Base-by-base conservation (phyloP, 768 basidiomycete species). In the Harrya chromipes region DNA sequence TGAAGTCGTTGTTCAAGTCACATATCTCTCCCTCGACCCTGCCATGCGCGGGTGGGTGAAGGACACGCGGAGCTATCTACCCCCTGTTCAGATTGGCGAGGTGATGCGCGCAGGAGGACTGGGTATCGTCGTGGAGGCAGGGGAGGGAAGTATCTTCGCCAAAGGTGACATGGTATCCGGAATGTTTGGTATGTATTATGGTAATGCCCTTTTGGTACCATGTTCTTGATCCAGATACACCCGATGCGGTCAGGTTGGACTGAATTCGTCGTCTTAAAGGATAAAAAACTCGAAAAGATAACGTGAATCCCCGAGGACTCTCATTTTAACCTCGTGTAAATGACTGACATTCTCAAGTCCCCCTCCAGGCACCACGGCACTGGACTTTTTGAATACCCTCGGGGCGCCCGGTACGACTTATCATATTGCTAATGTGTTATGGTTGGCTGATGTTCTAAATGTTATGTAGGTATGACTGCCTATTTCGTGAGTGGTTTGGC, bases 11-110 rank as follows among this genome's bases (percentile, higher is more conserved):
- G 81, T 97, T n/a, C 78, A 82, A 64, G 82, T 88, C 50, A 82
- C 84, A 40, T 94, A 85, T 74, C 62, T 92, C 27, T 84, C 83
- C 29, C 65, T 97, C 55, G 94, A 97, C 60, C 92, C 94, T 17
- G 90, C 91, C 0, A 91, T 93, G 90, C 79, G 92, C 9, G 82
- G 81, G 12, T 97, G 87, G 78, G 62, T 98, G 43, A 80, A 78
- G 53, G 87, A 90, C 63, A 64, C 62, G 14, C 75, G 92, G 40
- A 84, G 81, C 57, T 91, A 92, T 62, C 42, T 88, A 14, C 79
- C 80, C 13, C 87, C 88, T 9, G 82, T 84, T 5, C 61, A 84
- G 59, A 85, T 93, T 55, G 85, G 84, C 31, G 85, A 80, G 68
- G 80, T 82, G 11, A 94, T 94, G 92, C 80, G 90, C 17, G 83